Conservation (phyloP, 83 land plant genomes). For the Picea abies region DNA sequence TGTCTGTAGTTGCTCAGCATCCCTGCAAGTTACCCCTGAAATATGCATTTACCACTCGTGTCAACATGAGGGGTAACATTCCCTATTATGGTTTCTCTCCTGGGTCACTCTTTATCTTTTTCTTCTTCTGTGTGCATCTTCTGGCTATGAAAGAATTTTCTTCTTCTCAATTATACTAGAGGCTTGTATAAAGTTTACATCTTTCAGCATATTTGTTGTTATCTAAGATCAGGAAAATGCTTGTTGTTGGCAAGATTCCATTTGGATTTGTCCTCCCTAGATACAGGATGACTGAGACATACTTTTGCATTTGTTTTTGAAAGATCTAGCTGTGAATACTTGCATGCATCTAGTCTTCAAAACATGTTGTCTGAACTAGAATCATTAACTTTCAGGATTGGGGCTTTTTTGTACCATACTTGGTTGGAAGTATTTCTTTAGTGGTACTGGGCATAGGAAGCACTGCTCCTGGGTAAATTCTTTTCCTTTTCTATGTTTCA, state of each 20-base stretch:
- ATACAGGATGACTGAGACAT: neutral
- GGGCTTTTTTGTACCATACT: constrained; percentile 98
- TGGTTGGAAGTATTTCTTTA: constrained; percentile 86
- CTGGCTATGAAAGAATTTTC: neutral
- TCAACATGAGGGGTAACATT: neutral
- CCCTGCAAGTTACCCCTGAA: no score
- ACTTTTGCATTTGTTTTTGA: neutral
- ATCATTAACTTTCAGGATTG: constrained; percentile 65
- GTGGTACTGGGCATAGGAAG: constrained; percentile 90
- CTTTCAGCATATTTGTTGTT: neutral
- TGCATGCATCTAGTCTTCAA: neutral
- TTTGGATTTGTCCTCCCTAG: neutral
- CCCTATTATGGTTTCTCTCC: neutral
- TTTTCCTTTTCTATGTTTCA: neutral
- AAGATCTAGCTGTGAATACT: neutral
- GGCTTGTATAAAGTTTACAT: neutral
- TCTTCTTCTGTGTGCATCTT: neutral
- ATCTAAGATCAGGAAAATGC: neutral
- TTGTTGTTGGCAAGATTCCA: neutral
- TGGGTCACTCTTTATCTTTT: neutral
- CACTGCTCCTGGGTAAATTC: constrained; percentile 84
- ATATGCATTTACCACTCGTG: no score
- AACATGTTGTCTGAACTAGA: neutral
- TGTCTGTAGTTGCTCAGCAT: no score
- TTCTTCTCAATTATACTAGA: neutral